phyloP scores from a whole-genome alignment of 495 filamentous ascomycete genomes.

The Evernia prunastri region DNA sequence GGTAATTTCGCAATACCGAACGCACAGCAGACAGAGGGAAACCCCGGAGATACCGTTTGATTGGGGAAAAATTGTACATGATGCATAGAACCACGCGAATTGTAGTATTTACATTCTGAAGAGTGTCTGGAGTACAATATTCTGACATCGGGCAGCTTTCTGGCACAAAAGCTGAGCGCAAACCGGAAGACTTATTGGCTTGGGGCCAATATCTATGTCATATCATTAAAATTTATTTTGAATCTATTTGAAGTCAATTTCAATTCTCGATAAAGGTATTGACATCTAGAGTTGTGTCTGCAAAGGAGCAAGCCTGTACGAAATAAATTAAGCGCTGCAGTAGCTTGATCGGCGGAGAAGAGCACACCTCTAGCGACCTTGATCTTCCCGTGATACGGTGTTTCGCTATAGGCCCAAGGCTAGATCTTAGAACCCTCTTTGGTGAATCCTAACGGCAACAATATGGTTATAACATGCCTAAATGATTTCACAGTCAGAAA shows the following conservation, averaged over 20 bases:
- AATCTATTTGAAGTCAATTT: not conserved
- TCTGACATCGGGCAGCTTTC: not conserved
- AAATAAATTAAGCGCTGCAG: not conserved
- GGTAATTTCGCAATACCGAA: slow-evolving; percentile 36
- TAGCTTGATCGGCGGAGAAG: not conserved
- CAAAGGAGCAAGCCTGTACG: not conserved
- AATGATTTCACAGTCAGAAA: not conserved
- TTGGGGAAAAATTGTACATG: not conserved
- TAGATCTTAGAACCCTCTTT: not conserved
- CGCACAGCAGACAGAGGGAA: not conserved
- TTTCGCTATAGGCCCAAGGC: not conserved
- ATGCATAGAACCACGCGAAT: not conserved
- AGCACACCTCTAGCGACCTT: not conserved
- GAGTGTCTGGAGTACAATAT: not conserved
- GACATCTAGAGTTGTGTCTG: not conserved
- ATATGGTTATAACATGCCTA: not conserved
- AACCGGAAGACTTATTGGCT: not conserved
- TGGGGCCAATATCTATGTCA: not conserved
- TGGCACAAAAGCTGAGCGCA: not conserved
- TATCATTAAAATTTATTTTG: not conserved
- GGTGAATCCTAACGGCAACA: not conserved
- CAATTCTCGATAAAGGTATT: not conserved
- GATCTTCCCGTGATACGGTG: not conserved
- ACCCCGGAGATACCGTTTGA: not conserved
- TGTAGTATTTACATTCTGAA: not conserved